Percentiles rank a stretch among this genome's conserved stretches.
Conservation (phyloP, 2,329 filamentous ascomycete genomes). For the Daldinia eschscholtzii region DNA sequence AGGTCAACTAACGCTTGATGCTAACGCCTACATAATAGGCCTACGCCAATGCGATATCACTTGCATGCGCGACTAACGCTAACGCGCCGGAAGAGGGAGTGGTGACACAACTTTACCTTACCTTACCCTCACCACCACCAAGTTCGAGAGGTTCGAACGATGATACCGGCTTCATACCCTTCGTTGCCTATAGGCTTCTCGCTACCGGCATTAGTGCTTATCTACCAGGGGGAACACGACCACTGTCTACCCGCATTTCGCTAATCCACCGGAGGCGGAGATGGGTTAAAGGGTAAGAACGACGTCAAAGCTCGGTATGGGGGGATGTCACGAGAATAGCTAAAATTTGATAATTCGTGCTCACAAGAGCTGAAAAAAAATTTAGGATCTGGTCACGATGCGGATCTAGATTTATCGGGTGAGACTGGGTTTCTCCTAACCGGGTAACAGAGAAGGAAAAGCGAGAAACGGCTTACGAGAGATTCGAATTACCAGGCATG, state of each 20-base stretch:
- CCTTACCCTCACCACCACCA: conserved; percentile 39
- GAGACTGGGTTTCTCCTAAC: conserved; percentile 35
- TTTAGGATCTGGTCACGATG: conserved; percentile 25
- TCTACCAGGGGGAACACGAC: conserved; percentile 25
- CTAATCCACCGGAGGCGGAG: conserved; percentile 12
- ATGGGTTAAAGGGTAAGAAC: conserved; percentile 5
- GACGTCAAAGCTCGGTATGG: conserved; percentile 10
- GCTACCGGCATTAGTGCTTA: conserved; percentile 41
- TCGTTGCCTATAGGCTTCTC: conserved; percentile 29
- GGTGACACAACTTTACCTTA: conserved; percentile 40
- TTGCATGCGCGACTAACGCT: conserved; percentile 36
- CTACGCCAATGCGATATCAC: conserved; percentile 46
- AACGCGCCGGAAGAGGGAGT: conserved; percentile 28
- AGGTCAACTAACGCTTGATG: conserved; percentile 8
- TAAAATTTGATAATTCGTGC: conserved; percentile 11
- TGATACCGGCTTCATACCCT: conserved; percentile 23
- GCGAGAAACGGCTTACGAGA: conserved; percentile 42
- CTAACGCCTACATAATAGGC: conserved; percentile 23
- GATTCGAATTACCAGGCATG: conserved; percentile 36
- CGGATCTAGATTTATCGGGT: conserved; percentile 34
- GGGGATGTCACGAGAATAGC: conserved; percentile 36
- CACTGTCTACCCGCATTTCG: conserved; percentile 8
- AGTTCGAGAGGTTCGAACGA: conserved; percentile 26
- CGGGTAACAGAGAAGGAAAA: conserved; percentile 34
- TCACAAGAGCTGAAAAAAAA: conserved; percentile 29